Evolutionary conservation across 352 stramenopile genomes (phyloP).

Genomic region (Plasmopara viticola): DNA sequence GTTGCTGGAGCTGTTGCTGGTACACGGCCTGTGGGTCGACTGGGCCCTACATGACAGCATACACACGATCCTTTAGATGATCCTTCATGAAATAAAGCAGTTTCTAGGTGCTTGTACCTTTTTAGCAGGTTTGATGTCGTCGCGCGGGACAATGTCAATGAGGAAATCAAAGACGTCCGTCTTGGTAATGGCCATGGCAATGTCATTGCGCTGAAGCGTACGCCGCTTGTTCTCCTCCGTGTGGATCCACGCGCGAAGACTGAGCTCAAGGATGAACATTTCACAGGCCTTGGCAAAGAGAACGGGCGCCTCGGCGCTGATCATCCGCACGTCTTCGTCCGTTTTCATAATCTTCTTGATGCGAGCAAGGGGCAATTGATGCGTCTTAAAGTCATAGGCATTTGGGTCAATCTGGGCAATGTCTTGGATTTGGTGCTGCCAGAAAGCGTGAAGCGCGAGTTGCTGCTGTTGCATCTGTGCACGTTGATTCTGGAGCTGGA

Average conservation of each 20-base stretch:
- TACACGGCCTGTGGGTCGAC: slow-evolving; percentile 73
- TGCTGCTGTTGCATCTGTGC: slow-evolving; percentile 87
- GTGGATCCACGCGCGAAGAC: slow-evolving; percentile 83
- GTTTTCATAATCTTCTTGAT: slow-evolving; percentile 97
- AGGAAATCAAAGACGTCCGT: slow-evolving; percentile 91
- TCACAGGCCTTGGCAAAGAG: slow-evolving; percentile 93
- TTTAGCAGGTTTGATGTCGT: slow-evolving; percentile 84
- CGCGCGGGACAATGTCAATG: slow-evolving; percentile 87
- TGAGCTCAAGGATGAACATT: slow-evolving; percentile 92
- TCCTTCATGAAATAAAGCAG: too few species aligned
- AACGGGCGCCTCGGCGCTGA: slow-evolving; percentile 88
- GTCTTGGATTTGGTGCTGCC: slow-evolving; percentile 83
- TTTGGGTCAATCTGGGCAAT: slow-evolving; percentile 85
- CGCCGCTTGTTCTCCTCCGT: slow-evolving; percentile 91
- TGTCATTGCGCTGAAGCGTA: slow-evolving; percentile 88
- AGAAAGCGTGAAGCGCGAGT: slow-evolving; percentile 81
- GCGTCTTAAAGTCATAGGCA: slow-evolving; percentile 83
- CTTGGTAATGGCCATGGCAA: slow-evolving; percentile 87
- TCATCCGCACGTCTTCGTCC: slow-evolving; percentile 93
- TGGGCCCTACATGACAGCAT: slow-evolving; percentile 32
- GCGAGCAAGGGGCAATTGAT: slow-evolving; percentile 87
- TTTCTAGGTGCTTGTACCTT: too few species aligned
- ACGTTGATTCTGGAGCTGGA: slow-evolving; percentile 82
- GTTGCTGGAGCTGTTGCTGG: slow-evolving; percentile 84
- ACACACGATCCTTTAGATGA: too few species aligned